phyloP scores from a whole-genome alignment of 2,329 filamentous ascomycete genomes.

The Colletotrichum tofieldiae region DNA sequence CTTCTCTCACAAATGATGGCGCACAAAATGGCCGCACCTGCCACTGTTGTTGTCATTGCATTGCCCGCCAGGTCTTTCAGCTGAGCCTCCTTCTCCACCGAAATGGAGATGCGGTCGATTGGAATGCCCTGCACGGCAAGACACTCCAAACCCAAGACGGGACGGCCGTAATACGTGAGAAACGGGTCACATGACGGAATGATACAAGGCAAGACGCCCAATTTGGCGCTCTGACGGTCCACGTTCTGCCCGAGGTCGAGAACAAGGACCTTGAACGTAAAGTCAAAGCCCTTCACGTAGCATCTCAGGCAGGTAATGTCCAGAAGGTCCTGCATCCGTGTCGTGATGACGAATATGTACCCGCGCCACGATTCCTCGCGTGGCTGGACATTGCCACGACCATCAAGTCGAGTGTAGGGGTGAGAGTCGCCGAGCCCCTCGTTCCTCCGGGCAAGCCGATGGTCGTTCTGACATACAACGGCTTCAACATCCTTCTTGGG shows the following conservation, averaged over 20 bases:
- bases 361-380: conserved; percentile 69
- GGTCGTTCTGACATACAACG: conserved; percentile 71
- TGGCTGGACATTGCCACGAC: conserved; percentile 63
- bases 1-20: conserved; percentile 63
- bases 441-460: conserved; percentile 68
- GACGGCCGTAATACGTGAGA: conserved; percentile 72
- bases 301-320: conserved; percentile 74
- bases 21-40: conserved; percentile 74
- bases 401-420: conserved; percentile 73
- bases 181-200: conserved; percentile 77
- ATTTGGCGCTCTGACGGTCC: conserved; percentile 68
- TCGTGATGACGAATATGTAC: conserved; percentile 67
- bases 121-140: conserved; percentile 80
- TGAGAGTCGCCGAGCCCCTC: conserved; percentile 67
- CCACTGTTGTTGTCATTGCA: conserved; percentile 83
- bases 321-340: conserved; percentile 76
- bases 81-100: conserved; percentile 72
- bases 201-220: conserved; percentile 77
- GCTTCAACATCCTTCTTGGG: conserved; percentile 61
- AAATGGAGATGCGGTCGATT: conserved; percentile 73
- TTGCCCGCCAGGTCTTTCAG: conserved; percentile 83
- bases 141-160: conserved; percentile 74
- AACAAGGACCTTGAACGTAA: conserved; percentile 58
- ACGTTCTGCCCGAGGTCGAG: conserved; percentile 83
- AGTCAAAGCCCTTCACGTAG: conserved; percentile 67